These are phyloP conservation scores for Aurinia saxatilis DNA, from an alignment of 345 rosid species.

Conservation along the genomic window DNA sequence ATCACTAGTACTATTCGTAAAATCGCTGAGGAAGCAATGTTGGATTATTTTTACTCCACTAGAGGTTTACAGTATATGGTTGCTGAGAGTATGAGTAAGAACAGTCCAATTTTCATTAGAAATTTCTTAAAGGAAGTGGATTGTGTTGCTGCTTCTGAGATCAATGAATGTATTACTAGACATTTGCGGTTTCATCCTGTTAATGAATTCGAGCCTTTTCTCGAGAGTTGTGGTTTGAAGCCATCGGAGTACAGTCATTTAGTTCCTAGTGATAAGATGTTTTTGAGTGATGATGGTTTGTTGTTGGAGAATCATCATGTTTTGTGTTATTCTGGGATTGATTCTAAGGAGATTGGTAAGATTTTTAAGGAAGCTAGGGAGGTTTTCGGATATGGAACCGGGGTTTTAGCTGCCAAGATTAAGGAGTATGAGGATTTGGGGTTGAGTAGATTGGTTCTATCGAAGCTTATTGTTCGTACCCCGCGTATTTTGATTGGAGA, in stretches of 20 bases:
- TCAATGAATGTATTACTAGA: conserved; percentile 33
- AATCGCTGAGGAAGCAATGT: conserved; percentile 54
- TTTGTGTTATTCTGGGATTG: conserved; percentile 57
- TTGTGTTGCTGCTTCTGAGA: conserved; percentile 21
- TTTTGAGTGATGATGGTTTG: too few relatives aligned
- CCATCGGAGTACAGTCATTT: conserved; percentile 40
- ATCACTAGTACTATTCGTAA: conserved; percentile 25
- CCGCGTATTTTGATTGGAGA: conserved; percentile 52
- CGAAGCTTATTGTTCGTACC: conserved; percentile 38
- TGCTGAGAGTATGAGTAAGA: conserved; percentile 66
- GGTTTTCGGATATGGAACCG: conserved; percentile 44
- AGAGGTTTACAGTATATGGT: conserved; percentile 50
- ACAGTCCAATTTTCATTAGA: conserved; percentile 53
- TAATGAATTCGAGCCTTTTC: conserved; percentile 80
- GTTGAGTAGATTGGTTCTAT: conserved; percentile 35
- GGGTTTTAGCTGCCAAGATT: conserved; percentile 54
- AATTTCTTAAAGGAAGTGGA: conserved; percentile 37
- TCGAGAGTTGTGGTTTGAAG: conserved; percentile 58
- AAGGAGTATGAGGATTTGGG: conserved; percentile 59
- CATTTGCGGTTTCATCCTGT: conserved; percentile 64
- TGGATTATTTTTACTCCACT: conserved; percentile 62
- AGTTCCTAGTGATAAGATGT: conserved; percentile 44
- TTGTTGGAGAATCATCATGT: too few relatives aligned
- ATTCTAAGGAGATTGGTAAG: conserved; percentile 49
- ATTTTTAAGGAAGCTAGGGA: conserved; percentile 50